Evolutionary conservation across 306 rosid genomes (phyloP), one percentile per base, ranked within the genome.

Genomic region (Ormosia emarginata): DNA sequence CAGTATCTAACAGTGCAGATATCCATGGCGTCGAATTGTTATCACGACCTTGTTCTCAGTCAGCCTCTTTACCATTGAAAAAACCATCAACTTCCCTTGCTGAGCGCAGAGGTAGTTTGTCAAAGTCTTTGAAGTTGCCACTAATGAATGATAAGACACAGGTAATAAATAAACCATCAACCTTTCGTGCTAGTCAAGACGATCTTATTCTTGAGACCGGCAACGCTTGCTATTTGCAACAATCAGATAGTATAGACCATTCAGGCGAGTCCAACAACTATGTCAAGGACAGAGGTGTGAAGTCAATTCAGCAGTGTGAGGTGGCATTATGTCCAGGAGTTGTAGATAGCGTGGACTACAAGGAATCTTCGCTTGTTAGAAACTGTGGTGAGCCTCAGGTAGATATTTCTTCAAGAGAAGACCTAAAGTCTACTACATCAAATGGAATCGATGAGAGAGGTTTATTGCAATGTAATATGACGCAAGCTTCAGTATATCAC

Each of bases 101-200:
- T 36, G 92, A 93, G 83, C 96, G 98, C 68, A 89, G 98, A 86
- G 98, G 98, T 63, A 92, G 89, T 77, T 73, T 91, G 80, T 87
- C 97, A 7, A 92, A 91, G 75, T 86, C 91, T 87, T 90, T 95
- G 50, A 92, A 90, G 78, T 85, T 95, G 85, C 96, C 99, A 7
- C 77, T 83, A 24, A 76, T 79, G 87, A 81, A 85, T 71, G 91
- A 90, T 71, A 89, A 89, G 55, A 65, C 79, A 46, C 74, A 81
- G 86, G 81, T 77, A 55, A 46, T 70, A 34, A 84, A 75, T 84
- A 81, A 87, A 64, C 67, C 86, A 17, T 79, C 89, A 18, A 82
- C 86, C 47, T 39, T 57, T 84, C 84, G 40, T 79, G 58, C 86
- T 68, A 79, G 55, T 81, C 80, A 49, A 83, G 91, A 83, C 33